Evolutionary conservation across 129 eudicot species (phyloP).

Genomic region (Flaveria robusta): DNA sequence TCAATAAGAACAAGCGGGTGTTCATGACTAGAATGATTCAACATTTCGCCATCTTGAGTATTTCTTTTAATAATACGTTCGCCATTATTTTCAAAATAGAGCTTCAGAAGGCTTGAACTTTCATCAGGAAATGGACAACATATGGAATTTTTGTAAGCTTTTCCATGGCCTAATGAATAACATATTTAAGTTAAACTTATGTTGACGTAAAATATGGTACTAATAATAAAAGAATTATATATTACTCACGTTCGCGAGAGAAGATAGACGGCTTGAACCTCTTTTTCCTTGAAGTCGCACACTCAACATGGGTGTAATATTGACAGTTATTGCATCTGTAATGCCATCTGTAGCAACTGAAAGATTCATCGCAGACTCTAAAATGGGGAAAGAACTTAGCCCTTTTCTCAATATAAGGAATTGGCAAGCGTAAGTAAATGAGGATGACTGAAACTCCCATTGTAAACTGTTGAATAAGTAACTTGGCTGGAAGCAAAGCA

Average conservation of each 20-base stretch:
- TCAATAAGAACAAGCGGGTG: slow-evolving; percentile 15
- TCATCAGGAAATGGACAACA: neutral
- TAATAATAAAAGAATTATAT: neutral
- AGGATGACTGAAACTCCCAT: neutral
- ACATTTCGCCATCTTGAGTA: neutral
- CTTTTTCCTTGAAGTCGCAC: neutral
- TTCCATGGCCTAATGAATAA: neutral
- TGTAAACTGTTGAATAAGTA: neutral
- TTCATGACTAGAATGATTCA: neutral
- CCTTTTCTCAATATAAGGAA: neutral
- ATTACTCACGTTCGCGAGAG: neutral
- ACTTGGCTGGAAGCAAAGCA: slow-evolving; percentile 8
- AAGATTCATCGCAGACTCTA: neutral
- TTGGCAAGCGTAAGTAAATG: slow-evolving; percentile 30
- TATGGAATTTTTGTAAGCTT: neutral
- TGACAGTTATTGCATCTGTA: slow-evolving; percentile 16
- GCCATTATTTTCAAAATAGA: neutral
- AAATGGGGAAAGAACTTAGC: neutral
- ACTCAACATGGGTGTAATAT: slow-evolving; percentile 21
- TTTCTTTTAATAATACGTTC: neutral
- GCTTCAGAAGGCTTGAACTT: slow-evolving; percentile 4
- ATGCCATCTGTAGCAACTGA: neutral
- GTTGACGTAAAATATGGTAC: neutral
- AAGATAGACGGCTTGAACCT: slow-evolving; percentile 3
- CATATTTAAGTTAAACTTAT: neutral